These are phyloP conservation scores for Fonsecaea pugnacius DNA, from an alignment of 2,329 filamentous ascomycete genomes.

Conservation along the genomic window DNA sequence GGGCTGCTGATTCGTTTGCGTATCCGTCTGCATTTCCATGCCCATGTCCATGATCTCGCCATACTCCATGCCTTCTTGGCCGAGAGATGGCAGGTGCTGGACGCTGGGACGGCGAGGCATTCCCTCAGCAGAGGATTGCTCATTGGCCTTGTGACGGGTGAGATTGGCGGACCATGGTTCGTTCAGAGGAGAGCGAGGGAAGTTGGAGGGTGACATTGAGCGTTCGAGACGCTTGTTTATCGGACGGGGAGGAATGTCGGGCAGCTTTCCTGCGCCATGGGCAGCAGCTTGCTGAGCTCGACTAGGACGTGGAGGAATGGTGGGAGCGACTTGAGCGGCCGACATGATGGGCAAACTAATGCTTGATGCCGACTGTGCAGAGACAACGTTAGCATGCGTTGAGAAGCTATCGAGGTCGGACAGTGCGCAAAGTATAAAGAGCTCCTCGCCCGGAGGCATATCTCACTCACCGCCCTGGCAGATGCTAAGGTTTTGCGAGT, in stretches of 20 bases:
- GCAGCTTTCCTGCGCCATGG: conserved; percentile 57
- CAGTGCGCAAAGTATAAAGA: not conserved
- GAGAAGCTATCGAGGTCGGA: conserved; percentile 13
- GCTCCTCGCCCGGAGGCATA: not conserved
- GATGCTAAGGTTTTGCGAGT: conserved; percentile 9
- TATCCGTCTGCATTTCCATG: conserved; percentile 54
- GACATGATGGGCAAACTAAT: conserved; percentile 44
- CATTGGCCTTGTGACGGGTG: conserved; percentile 43
- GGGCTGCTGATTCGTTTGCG: conserved; percentile 50
- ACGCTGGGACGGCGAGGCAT: conserved; percentile 73
- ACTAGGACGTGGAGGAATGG: conserved; percentile 66
- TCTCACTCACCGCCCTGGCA: conserved; percentile 18
- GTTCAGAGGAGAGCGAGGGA: conserved; percentile 84
- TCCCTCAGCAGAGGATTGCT: conserved; percentile 41
- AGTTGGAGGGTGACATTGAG: conserved; percentile 77
- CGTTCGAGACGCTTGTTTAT: conserved; percentile 67
- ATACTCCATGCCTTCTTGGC: conserved; percentile 90
- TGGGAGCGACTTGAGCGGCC: conserved; percentile 55
- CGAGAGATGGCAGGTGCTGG: conserved; percentile 74
- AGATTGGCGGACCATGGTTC: conserved; percentile 57
- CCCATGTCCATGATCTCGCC: conserved; percentile 60
- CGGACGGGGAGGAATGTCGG: conserved; percentile 80
- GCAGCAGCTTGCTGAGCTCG: conserved; percentile 55
- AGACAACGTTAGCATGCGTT: conserved; percentile 12
- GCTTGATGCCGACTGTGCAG: conserved; percentile 32